These are phyloP conservation scores for Colletotrichum sp. DNA, from an alignment of 2,329 filamentous ascomycete genomes.

Conservation along the genomic window DNA sequence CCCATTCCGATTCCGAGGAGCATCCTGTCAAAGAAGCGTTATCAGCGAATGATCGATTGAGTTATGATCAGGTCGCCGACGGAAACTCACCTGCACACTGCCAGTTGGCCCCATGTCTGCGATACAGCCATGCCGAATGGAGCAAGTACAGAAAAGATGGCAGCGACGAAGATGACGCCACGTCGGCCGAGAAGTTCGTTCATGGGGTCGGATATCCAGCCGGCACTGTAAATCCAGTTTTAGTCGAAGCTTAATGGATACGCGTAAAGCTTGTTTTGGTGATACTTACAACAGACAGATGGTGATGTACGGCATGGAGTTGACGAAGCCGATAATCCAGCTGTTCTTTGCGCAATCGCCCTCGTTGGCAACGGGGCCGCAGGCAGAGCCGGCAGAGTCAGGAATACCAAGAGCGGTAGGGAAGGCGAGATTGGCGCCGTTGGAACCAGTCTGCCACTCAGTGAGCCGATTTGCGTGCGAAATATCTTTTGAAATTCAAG, in stretches of 20 bases:
- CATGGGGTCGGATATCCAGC: conserved; percentile 67
- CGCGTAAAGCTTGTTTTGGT: not conserved
- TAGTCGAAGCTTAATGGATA: not conserved
- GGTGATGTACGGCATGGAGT: conserved; percentile 51
- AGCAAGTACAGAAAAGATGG: conserved; percentile 65
- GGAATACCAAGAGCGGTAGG: conserved; percentile 48
- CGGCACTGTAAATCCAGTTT: conserved; percentile 41
- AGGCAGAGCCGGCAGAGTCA: conserved; percentile 31
- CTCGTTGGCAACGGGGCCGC: conserved; percentile 35
- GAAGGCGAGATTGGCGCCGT: conserved; percentile 54
- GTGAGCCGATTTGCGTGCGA: not conserved
- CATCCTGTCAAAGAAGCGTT: conserved; percentile 25
- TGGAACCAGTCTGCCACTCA: conserved; percentile 42
- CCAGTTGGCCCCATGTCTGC: conserved; percentile 64
- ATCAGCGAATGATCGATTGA: not conserved
- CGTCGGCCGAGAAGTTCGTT: conserved; percentile 65
- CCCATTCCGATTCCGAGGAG: conserved; percentile 68
- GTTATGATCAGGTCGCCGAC: not conserved
- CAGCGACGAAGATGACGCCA: conserved; percentile 68
- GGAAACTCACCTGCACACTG: conserved; percentile 52
- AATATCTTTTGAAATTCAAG: not conserved
- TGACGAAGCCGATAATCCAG: conserved; percentile 68
- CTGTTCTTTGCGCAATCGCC: conserved; percentile 50
- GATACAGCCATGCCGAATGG: conserved; percentile 65
- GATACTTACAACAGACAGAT: conserved; percentile 44